Percentiles rank a stretch among this genome's conserved stretches.
Conservation (phyloP, 169 alveolate species). For the Plasmodium gonderi region DNA sequence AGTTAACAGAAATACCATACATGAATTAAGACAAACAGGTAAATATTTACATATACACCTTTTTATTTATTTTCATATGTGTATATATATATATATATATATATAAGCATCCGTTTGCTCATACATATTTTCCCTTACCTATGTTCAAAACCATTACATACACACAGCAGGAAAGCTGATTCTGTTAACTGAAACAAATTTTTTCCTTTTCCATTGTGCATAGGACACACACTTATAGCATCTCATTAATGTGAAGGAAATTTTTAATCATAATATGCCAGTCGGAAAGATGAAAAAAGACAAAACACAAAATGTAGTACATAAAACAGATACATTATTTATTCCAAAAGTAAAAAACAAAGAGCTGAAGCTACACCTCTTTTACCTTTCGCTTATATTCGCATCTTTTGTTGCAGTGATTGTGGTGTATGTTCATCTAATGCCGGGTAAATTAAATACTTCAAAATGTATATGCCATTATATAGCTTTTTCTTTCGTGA, state of each 20-base stretch:
- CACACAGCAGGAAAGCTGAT: not conserved
- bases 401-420: slow-evolving; percentile 6
- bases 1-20: not conserved
- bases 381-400: slow-evolving; percentile 36
- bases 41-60: not conserved
- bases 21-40: not conserved
- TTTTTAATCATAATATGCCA: not conserved
- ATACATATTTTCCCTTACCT: not conserved
- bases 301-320: not conserved
- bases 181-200: not conserved
- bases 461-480: not conserved
- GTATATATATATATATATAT: not conserved
- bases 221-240: not conserved
- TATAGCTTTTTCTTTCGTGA: no score
- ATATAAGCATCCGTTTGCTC: not conserved
- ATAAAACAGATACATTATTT: slow-evolving; percentile 4
- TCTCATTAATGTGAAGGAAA: not conserved
- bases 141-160: not conserved
- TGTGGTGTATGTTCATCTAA: slow-evolving; percentile 14
- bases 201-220: not conserved
- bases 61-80: not conserved
- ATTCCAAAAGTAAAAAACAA: slow-evolving; percentile 6
- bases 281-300: slow-evolving; percentile 49
- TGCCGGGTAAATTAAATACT: slow-evolving; percentile 26
- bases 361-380: slow-evolving; percentile 45